phyloP scores from a whole-genome alignment of 345 rosid species.

The Fremontodendron californicum region DNA sequence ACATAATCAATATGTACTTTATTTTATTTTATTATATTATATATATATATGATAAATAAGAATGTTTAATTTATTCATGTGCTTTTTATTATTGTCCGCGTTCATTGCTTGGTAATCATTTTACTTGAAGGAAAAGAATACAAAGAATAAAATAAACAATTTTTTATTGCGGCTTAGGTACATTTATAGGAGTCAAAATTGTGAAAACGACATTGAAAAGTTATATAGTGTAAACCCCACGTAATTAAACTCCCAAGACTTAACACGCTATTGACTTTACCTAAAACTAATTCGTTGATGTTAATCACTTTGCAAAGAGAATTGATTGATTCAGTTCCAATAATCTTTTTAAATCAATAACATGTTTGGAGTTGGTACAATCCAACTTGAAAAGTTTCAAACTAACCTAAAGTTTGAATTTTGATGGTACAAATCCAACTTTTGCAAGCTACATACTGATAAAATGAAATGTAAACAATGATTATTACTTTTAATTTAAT shows the following conservation, averaged over 20 bases:
- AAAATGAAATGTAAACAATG: background rate
- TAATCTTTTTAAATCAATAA: background rate
- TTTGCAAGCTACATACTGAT: background rate
- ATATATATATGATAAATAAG: too few relatives aligned
- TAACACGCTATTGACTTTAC: background rate
- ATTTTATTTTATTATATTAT: too few relatives aligned
- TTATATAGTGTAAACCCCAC: background rate
- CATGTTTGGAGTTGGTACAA: background rate
- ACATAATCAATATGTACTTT: too few relatives aligned
- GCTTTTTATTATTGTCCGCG: background rate
- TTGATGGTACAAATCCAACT: background rate
- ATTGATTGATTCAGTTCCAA: background rate
- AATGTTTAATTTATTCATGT: background rate
- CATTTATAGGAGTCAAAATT: background rate
- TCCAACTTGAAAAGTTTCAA: background rate
- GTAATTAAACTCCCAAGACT: background rate
- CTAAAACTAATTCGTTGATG: background rate
- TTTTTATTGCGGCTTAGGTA: background rate
- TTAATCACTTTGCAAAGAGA: background rate
- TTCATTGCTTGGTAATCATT: background rate
- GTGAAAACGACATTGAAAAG: background rate
- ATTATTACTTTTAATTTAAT: background rate
- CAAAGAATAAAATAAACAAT: background rate
- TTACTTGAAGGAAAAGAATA: background rate
- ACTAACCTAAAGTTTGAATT: background rate